Base-by-base conservation (phyloP, 2,329 filamentous ascomycete genomes). In the Epichloe bromicola region DNA sequence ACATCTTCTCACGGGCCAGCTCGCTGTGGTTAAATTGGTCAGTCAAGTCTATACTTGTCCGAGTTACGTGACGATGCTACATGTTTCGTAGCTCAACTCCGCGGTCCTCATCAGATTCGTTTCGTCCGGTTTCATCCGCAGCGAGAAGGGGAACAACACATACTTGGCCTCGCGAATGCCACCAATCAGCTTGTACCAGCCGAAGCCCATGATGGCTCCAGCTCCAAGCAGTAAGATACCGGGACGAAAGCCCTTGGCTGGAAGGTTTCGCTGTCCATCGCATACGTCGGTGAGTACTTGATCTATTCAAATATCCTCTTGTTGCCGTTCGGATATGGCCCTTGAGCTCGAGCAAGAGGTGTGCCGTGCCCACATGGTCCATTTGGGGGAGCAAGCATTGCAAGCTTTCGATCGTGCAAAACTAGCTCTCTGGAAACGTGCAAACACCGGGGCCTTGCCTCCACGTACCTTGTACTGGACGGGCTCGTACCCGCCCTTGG, bases 1-100 rank as follows among this genome's bases (percentile, higher is more conserved):
- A 98, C 81, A 95, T 93, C 77, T 97, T 98, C 67, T 98, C 93
- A 61, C 93, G 88, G 56, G 83, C 87, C 59, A 95, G 83, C 71
- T 98, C 93, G 65, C 90, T 96, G 37, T 11, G 11, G 7, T 20
- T 8, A n/a, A 36, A 10, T 33, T 14, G 15, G 41, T 44, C 8
- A 44, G 20, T 14, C 14, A 36, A 30, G 30, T 30, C 30, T 3
- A 30, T 30, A 30, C 30, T 30, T 30, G 30, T 30, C 30, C 30
- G 10, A 30, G 30, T 30, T 30, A 11, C 30, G 10, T 30, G 30
- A 30, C 8, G 3, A 30, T 10, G 30, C 30, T 30, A 10, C 30
- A 30, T 30, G 11, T 30, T 30, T 30, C 10, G 8, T 4, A 10
- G 30, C 30, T 30, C 30, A 30, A 30, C 10, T 30, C 30, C 30